These are phyloP conservation scores for Lyophyllum atratum DNA, from an alignment of 768 basidiomycete genomes.

Conservation along the genomic window DNA sequence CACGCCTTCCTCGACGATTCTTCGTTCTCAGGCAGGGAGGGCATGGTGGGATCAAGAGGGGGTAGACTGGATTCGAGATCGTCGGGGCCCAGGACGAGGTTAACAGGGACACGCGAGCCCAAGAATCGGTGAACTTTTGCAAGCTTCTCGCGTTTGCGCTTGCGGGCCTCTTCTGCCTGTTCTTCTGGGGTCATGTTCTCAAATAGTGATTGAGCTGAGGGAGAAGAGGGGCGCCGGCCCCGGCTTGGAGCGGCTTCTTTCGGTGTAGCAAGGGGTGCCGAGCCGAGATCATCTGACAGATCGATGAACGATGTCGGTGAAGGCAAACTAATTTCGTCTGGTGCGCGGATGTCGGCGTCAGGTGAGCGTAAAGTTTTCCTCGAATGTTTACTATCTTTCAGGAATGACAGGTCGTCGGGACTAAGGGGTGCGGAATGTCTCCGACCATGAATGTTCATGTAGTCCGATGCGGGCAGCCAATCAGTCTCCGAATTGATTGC, in stretches of 20 bases:
- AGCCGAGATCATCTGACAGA: constrained; percentile 63
- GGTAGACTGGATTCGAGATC: constrained; percentile 29
- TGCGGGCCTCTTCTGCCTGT: constrained; percentile 60
- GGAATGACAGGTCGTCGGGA: constrained; percentile 45
- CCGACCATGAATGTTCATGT: constrained; percentile 32
- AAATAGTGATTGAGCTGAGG: constrained; percentile 46
- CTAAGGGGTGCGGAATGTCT: constrained; percentile 59
- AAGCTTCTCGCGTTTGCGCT: constrained; percentile 73
- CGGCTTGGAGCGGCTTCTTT: constrained; percentile 17
- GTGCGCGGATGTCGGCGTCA: constrained; percentile 22
- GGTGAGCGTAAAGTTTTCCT: constrained; percentile 15
- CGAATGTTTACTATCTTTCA: constrained; percentile 17
- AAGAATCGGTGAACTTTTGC: constrained; percentile 85
- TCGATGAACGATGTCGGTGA: constrained; percentile 62
- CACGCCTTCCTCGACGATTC: constrained; percentile 37
- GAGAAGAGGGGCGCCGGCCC: constrained; percentile 33
- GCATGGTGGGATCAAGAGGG: constrained; percentile 21
- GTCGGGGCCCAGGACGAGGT: constrained; percentile 59
- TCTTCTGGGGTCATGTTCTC: constrained; percentile 53
- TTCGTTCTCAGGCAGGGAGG: constrained; percentile 27
- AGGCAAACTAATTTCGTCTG: constrained; percentile 23
- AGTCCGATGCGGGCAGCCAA: constrained; percentile 32
- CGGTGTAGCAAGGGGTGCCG: constrained; percentile 25
- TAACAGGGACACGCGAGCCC: constrained; percentile 76
- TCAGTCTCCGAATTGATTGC: constrained; percentile 18